Percentiles rank a stretch among this genome's conserved stretches.
These are phyloP conservation scores for Paraphoma sp. DNA, from an alignment of 2,329 filamentous ascomycete genomes.

Conservation along the genomic window DNA sequence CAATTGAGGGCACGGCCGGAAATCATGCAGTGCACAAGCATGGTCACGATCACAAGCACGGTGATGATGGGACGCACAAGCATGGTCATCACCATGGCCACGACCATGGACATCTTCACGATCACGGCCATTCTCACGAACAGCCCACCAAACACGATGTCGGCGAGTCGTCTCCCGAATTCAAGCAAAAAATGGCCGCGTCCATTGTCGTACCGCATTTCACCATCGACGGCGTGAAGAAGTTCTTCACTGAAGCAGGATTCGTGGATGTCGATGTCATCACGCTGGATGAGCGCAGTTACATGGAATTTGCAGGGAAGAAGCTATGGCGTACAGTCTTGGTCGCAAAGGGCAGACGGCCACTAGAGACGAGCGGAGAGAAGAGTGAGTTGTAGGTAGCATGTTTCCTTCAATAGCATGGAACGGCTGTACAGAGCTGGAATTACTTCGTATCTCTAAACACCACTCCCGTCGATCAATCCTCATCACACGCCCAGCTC, in stretches of 20 bases:
- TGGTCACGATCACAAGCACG: constrained; percentile 24
- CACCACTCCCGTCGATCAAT: too few relatives aligned
- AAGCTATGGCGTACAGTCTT: constrained; percentile 56
- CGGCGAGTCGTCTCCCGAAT: constrained; percentile 6
- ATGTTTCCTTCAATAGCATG: too few relatives aligned
- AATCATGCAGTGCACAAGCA: constrained; percentile 30
- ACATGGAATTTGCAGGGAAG: constrained; percentile 50
- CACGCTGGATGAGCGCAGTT: constrained; percentile 59
- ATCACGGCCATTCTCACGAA: neutral
- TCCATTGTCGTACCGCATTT: constrained; percentile 74
- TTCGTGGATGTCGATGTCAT: constrained; percentile 63
- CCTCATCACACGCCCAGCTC: neutral
- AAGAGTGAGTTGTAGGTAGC: constrained; percentile 34
- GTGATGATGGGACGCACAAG: constrained; percentile 18
- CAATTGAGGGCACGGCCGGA: constrained; percentile 29
- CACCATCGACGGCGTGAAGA: constrained; percentile 62
- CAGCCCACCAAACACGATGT: constrained; percentile 6
- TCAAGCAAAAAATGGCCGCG: constrained; percentile 46
- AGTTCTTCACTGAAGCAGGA: constrained; percentile 70
- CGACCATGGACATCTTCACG: constrained; percentile 12
- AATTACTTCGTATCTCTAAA: too few relatives aligned
- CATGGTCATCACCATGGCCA: constrained; percentile 11
- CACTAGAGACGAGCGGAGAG: constrained; percentile 13
- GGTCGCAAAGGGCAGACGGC: constrained; percentile 59
- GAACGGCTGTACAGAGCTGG: too few relatives aligned